Base-by-base conservation (phyloP, 2,329 filamentous ascomycete species). In the Colletotrichum godetiae region DNA sequence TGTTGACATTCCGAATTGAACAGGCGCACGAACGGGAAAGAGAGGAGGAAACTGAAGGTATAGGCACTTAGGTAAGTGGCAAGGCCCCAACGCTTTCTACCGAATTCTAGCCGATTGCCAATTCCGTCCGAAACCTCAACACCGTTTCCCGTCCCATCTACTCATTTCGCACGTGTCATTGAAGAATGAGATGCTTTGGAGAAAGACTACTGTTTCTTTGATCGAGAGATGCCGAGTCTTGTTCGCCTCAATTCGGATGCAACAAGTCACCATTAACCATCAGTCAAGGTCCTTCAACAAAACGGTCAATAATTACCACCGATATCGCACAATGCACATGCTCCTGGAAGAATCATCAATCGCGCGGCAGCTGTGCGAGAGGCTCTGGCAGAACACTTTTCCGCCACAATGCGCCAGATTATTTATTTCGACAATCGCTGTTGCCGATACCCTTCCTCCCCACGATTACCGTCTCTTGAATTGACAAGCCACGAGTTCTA, bases 271-370 rank as follows among this genome's bases (percentile, higher is more conserved):
- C 15, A 10, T 19, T 19, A 49, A 22, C 3, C 10, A n/a, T n/a
- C 42, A 49, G 42, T 22, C 42, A n/a, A 35, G 4, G 13, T 13
- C 11, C 22, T 29, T 42, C 4, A 11, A 11, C 8, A 3, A 19
- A 52, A 27, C 15, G 46, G 10, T 42, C 42, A 7, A 24, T n/a
- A 31, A 29, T 42, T 53, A 66, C 63, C 59, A 55, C 33, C 52
- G 59, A 56, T 52, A 19, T 4, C 33, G 6, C 15, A 4, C 33
- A 27, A n/a, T 15, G 22, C 60, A 29, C 13, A 22, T 4, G 19
- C 42, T 42, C 27, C 31, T 46, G 70, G 70, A 70, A 73, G 56
- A 73, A 73, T 56, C 46, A 70, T 73, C 60, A 65, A 52, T 70
- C 67, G 29, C 46, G 12, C 15, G 11, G n/a, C 61, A 22, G 19